Percentiles rank a stretch among this genome's conserved stretches.
Conservation (phyloP, 441 rosid genomes). For the Sinapis alba region DNA sequence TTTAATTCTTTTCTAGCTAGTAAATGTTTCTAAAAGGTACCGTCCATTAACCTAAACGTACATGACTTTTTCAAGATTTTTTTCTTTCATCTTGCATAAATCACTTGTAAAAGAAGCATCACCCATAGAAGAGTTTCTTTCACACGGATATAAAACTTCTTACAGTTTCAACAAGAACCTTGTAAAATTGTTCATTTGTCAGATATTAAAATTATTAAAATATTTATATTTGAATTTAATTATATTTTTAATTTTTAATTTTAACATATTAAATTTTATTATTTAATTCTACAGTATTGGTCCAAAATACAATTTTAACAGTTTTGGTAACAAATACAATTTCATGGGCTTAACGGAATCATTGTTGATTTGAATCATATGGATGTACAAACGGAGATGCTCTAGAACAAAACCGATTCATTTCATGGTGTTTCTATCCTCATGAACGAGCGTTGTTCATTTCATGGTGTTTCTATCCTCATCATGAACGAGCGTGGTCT, state of each 20-base stretch:
- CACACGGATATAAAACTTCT: constrained; percentile 65
- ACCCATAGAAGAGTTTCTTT: constrained; percentile 85
- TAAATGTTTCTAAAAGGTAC: constrained; percentile 81
- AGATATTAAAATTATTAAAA: too few relatives aligned
- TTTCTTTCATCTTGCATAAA: constrained; percentile 64
- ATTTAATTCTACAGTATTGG: too few relatives aligned
- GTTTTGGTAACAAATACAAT: too few relatives aligned
- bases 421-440: not conserved
- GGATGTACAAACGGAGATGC: too few relatives aligned
- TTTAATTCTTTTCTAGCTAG: constrained; percentile 96
- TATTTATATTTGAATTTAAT: too few relatives aligned
- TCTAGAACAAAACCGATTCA: not conserved
- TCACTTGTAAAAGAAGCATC: constrained; percentile 80
- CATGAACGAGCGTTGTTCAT: not conserved
- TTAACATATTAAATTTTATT: too few relatives aligned
- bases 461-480: not conserved
- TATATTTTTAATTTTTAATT: too few relatives aligned
- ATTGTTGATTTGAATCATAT: too few relatives aligned
- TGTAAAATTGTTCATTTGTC: too few relatives aligned
- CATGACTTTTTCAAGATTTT: constrained; percentile 45
- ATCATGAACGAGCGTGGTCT: not conserved
- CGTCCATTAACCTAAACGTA: constrained; percentile 57
- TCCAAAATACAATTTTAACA: too few relatives aligned
- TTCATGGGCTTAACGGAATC: too few relatives aligned
- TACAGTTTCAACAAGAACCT: constrained; percentile 64